These are phyloP conservation scores for Rhizopogon vesiculosus DNA, from an alignment of 768 basidiomycete genomes.

Conservation along the genomic window DNA sequence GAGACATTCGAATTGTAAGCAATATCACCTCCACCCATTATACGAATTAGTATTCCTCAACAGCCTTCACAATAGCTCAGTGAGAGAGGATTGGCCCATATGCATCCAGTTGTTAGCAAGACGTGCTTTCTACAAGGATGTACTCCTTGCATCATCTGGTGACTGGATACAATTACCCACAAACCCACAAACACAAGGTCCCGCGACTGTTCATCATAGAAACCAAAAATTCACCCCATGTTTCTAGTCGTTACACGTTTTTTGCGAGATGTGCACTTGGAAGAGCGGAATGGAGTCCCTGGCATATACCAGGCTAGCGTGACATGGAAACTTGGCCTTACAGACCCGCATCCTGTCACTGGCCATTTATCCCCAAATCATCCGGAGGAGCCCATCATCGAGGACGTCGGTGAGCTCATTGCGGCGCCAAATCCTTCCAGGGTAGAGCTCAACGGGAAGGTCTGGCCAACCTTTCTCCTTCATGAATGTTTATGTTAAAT, in stretches of 20 bases:
- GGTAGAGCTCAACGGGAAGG: background rate
- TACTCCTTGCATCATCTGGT: background rate
- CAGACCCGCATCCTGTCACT: background rate
- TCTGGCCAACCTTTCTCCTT: background rate
- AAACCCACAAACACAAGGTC: background rate
- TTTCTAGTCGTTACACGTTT: background rate
- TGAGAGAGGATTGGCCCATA: conserved; percentile 1
- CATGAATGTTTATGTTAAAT: background rate
- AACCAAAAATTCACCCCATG: background rate
- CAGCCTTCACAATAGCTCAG: background rate
- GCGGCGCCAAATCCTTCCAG: background rate
- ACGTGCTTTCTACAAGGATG: background rate
- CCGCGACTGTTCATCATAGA: background rate
- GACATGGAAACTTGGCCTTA: background rate
- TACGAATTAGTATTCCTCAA: background rate
- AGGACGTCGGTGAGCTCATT: background rate
- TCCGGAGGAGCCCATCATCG: background rate
- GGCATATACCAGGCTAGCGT: background rate
- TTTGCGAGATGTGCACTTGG: background rate
- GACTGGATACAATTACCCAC: background rate
- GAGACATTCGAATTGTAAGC: conserved; percentile 1
- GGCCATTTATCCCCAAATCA: background rate
- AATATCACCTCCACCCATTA: background rate
- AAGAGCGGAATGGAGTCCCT: background rate
- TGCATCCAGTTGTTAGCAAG: background rate